Conservation (phyloP, 768 basidiomycete species). For the Termitomyces heimii region DNA sequence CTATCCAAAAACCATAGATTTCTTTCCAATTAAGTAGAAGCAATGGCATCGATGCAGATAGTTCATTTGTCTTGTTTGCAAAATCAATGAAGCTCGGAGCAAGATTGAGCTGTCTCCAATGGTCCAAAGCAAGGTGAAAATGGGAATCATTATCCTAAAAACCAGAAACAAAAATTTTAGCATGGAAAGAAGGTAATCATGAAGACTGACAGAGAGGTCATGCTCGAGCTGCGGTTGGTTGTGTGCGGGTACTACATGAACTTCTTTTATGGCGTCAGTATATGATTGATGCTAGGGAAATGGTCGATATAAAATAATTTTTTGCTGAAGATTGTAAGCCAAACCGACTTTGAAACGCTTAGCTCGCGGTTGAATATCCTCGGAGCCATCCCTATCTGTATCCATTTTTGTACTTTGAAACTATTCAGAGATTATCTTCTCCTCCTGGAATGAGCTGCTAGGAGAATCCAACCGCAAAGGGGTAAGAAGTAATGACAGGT, state of each 20-base stretch:
- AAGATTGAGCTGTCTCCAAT: slow-evolving; percentile 79
- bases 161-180: neutral
- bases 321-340: neutral
- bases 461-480: neutral
- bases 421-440: neutral
- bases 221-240: slow-evolving; percentile 49
- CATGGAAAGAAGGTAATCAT: neutral
- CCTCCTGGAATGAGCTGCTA: neutral
- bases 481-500: neutral
- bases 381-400: slow-evolving; percentile 16
- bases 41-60: slow-evolving; percentile 74
- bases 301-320: neutral
- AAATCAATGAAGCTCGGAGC: slow-evolving; percentile 70
- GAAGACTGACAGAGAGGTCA: slow-evolving; percentile 49
- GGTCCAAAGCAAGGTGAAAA: slow-evolving; percentile 66
- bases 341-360: slow-evolving; percentile 47
- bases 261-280: slow-evolving; percentile 55
- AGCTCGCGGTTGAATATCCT: slow-evolving; percentile 23
- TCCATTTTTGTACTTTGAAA: neutral
- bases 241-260: slow-evolving; percentile 67
- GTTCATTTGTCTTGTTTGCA: slow-evolving; percentile 48
- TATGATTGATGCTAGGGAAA: slow-evolving; percentile 65
- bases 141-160: slow-evolving; percentile 70
- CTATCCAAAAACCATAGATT: slow-evolving; percentile 60
- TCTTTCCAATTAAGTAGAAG: slow-evolving; percentile 77